These are phyloP conservation scores for Yamadazyma kitorensis DNA, from an alignment of 805 yeast species.

Conservation along the genomic window DNA sequence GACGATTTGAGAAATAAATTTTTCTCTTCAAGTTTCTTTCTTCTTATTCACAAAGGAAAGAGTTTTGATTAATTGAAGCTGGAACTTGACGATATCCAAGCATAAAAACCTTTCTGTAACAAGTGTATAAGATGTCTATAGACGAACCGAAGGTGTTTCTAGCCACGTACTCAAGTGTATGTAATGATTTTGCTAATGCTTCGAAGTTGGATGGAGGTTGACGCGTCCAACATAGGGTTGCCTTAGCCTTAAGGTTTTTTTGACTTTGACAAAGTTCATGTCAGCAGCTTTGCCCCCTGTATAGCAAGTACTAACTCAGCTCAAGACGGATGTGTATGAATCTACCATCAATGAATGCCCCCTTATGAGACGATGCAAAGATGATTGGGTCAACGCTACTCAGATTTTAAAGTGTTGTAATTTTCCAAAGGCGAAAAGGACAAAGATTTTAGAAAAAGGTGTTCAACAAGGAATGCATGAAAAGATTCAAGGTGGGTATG, in stretches of 20 bases:
- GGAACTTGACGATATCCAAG: no score
- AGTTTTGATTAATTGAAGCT: no score
- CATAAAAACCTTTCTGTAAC: no score
- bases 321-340: conserved; percentile 66
- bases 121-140: conserved; percentile 9
- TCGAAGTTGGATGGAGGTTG: background rate
- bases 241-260: background rate
- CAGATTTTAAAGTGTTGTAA: conserved; percentile 91
- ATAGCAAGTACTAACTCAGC: conserved; percentile 9
- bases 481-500: conserved; percentile 96
- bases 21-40: no score
- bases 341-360: conserved; percentile 64
- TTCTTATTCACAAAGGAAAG: no score
- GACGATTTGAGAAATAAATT: no score
- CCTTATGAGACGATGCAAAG: conserved; percentile 85
- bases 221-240: conserved; percentile 6
- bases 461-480: conserved; percentile 90
- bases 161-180: conserved; percentile 45
- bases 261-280: background rate
- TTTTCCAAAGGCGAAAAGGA: conserved; percentile 91
- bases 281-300: conserved; percentile 1
- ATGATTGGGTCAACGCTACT: conserved; percentile 97
- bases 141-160: conserved; percentile 39
- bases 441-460: conserved; percentile 86
- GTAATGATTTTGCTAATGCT: conserved; percentile 17